Conservation (phyloP, 1,139 yeast species). For the Debaryomyces fabryi region DNA sequence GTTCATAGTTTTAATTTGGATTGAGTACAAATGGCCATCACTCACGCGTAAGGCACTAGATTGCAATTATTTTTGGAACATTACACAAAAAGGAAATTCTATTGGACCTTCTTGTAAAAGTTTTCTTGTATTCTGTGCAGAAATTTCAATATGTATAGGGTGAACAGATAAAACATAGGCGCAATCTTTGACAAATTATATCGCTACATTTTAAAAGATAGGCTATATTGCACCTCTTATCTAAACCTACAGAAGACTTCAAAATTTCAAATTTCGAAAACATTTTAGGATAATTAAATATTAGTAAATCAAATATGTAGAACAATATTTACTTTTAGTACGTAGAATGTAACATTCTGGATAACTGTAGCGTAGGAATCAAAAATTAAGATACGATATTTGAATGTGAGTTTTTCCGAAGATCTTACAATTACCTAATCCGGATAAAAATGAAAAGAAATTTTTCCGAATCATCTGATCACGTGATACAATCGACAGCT, state of each 20-base stretch:
- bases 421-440: not conserved
- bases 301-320: not conserved
- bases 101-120: not conserved
- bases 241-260: not conserved
- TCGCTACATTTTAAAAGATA: not conserved
- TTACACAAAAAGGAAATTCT: not conserved
- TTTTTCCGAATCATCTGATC: not conserved
- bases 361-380: not conserved
- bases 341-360: not conserved
- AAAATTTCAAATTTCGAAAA: not conserved
- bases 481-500: not conserved
- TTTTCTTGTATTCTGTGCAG: not conserved
- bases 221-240: not conserved
- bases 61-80: not conserved
- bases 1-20: no score
- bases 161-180: not conserved
- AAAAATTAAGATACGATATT: not conserved
- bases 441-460: constrained; percentile 2
- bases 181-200: not conserved
- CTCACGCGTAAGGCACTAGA: not conserved
- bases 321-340: not conserved
- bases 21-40: no score
- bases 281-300: not conserved
- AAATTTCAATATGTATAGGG: not conserved
- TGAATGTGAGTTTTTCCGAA: constrained; percentile 2